These are phyloP conservation scores for Kodamaea fukazawae DNA, from an alignment of 805 yeast genomes.

Conservation along the genomic window DNA sequence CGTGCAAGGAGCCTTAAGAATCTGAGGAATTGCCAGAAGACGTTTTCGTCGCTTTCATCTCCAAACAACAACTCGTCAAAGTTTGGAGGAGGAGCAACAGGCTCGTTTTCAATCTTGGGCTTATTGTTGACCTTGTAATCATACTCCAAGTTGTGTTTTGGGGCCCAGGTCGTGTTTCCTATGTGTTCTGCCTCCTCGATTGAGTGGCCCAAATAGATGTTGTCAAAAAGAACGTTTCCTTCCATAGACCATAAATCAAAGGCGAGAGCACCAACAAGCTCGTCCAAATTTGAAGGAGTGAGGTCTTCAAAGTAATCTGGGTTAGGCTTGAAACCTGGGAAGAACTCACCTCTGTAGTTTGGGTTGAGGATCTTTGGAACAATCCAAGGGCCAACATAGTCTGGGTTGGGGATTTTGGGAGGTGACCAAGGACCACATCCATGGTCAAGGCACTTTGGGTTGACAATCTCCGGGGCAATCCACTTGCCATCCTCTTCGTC, in stretches of 20 bases:
- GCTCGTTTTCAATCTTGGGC: slow-evolving; percentile 41
- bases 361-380: slow-evolving; percentile 73
- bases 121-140: slow-evolving; percentile 36
- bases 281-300: slow-evolving; percentile 55
- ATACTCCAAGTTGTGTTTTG: slow-evolving; percentile 53
- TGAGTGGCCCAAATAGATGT: slow-evolving; percentile 82
- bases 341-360: slow-evolving; percentile 75
- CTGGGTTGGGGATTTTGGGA: slow-evolving; percentile 64
- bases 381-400: slow-evolving; percentile 75
- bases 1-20: slow-evolving; percentile 19
- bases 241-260: slow-evolving; percentile 91
- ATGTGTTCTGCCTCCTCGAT: slow-evolving; percentile 78
- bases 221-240: slow-evolving; percentile 69
- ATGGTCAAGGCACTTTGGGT: slow-evolving; percentile 63
- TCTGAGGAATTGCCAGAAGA: slow-evolving; percentile 13
- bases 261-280: slow-evolving; percentile 73
- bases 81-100: slow-evolving; percentile 43
- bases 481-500: slow-evolving; percentile 89
- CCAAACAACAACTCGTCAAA: slow-evolving; percentile 35
- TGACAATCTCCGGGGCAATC: slow-evolving; percentile 65
- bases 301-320: slow-evolving; percentile 64
- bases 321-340: slow-evolving; percentile 61
- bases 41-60: slow-evolving; percentile 12
- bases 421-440: slow-evolving; percentile 86
- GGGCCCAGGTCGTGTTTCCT: slow-evolving; percentile 71